Evolutionary conservation across 441 rosid genomes (phyloP).

Genomic region (California macrophylla): DNA sequence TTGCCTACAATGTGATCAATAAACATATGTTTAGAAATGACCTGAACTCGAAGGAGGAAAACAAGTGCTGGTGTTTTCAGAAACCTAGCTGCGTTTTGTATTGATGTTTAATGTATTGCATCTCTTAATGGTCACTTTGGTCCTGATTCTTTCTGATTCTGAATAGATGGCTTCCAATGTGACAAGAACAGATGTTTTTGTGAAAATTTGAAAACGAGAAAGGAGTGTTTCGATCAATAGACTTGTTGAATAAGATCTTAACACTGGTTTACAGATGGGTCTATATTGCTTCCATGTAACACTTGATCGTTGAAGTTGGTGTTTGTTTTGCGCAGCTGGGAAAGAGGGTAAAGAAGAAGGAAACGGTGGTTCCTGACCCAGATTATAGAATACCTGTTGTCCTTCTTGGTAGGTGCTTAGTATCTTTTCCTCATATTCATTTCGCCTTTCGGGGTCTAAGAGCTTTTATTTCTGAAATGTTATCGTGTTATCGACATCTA

Average conservation of each 20-base stretch:
- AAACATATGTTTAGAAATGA: neutral
- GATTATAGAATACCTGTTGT: constrained; percentile 55
- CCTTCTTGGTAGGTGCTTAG: constrained; percentile 38
- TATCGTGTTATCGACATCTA: neutral
- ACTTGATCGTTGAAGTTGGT: neutral
- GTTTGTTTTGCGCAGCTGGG: constrained; percentile 39
- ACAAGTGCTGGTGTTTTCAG: neutral
- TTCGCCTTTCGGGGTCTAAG: neutral
- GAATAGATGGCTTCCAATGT: neutral
- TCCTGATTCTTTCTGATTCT: neutral
- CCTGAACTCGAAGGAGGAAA: neutral
- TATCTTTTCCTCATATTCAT: neutral
- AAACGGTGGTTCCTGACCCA: constrained; percentile 57
- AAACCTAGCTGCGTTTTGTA: neutral
- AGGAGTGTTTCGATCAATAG: neutral
- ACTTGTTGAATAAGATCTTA: neutral
- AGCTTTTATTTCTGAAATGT: neutral
- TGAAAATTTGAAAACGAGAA: no score
- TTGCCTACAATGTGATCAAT: neutral
- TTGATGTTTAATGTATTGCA: neutral
- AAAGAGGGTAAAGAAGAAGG: constrained; percentile 37
- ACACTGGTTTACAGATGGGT: neutral
- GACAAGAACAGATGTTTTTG: neutral
- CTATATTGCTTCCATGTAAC: neutral
- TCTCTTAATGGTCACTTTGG: neutral